Percentiles rank a stretch among this genome's conserved stretches.
Conservation (phyloP, 2,329 filamentous ascomycete species). For the Xylariomycetidae sp. region DNA sequence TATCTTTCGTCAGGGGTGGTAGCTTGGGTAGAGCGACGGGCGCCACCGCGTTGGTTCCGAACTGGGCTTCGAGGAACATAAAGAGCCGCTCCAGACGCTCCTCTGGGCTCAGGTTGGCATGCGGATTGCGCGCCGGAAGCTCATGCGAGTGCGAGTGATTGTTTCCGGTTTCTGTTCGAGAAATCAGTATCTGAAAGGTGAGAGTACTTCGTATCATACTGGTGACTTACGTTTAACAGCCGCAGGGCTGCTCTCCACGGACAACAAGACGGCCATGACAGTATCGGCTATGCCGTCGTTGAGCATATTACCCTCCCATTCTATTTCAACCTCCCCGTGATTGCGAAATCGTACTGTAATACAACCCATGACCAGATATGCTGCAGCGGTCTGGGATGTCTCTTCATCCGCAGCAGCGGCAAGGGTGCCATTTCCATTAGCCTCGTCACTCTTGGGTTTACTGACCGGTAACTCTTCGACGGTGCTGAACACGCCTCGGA, state of each 20-base stretch:
- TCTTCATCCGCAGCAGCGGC: conserved; percentile 63
- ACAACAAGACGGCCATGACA: conserved; percentile 86
- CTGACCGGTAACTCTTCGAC: conserved; percentile 65
- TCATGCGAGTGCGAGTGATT: conserved; percentile 50
- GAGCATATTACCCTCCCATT: conserved; percentile 97
- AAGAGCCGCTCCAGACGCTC: conserved; percentile 82
- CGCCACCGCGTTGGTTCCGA: conserved; percentile 75
- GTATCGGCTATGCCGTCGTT: conserved; percentile 98
- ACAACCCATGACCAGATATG: conserved; percentile 82
- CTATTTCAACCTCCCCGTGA: conserved; percentile 78
- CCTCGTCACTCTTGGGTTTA: conserved; percentile 35
- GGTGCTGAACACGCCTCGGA: conserved; percentile 89
- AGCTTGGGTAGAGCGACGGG: conserved; percentile 67
- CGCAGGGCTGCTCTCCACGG: conserved; percentile 88
- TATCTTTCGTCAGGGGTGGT: conserved; percentile 31
- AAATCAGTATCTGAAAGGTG: conserved; percentile 8
- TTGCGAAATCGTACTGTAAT: conserved; percentile 74
- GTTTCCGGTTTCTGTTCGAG: conserved; percentile 51
- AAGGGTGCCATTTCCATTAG: conserved; percentile 27
- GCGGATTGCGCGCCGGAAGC: conserved; percentile 59
- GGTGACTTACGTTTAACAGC: conserved; percentile 75
- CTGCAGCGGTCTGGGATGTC: conserved; percentile 47
- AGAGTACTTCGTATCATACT: conserved; percentile 1
- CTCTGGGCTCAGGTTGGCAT: conserved; percentile 64
- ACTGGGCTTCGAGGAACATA: conserved; percentile 96